These are phyloP conservation scores for Cryptosporidium ryanae DNA, from an alignment of 169 alveolate genomes.

Conservation along the genomic window DNA sequence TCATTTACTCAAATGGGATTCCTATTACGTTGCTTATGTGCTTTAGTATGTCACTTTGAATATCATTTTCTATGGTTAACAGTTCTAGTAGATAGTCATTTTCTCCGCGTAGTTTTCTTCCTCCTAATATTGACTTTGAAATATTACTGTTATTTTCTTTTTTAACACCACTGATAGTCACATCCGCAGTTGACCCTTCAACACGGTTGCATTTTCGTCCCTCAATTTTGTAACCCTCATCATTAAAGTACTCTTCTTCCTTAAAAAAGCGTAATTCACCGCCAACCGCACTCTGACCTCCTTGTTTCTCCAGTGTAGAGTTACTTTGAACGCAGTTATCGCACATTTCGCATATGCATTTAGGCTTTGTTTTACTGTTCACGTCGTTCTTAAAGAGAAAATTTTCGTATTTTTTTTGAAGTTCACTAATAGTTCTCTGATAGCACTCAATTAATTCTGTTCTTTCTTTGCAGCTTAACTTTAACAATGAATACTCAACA, in stretches of 20 bases:
- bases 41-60: background rate
- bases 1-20: background rate
- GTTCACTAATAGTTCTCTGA: background rate
- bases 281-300: too few relatives aligned
- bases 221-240: too few relatives aligned
- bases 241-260: background rate
- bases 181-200: too few relatives aligned
- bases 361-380: background rate
- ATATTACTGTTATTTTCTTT: background rate
- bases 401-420: background rate
- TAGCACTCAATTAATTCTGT: background rate
- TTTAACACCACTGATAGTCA: background rate
- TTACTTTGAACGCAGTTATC: background rate
- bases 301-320: too few relatives aligned
- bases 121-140: background rate
- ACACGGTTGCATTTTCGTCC: too few relatives aligned
- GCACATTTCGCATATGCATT: too few relatives aligned
- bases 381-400: background rate
- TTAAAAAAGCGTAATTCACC: too few relatives aligned
- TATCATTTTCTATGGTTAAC: background rate
- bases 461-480: background rate
- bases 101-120: background rate
- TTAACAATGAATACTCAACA: conserved; percentile 1
- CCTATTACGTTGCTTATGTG: conserved; percentile 20
- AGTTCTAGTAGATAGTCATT: background rate